Conservation (phyloP, 345 rosid species). For the Citrus sinensis region DVS_A1.0 CM039165.1:38504001-38504500, state of each 20-base stretch:
- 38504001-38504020: constrained; percentile 88
- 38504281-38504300: constrained; percentile 31
- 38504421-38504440: constrained; percentile 43
- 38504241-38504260: constrained; percentile 48
- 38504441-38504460: constrained; percentile 56
- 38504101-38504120: constrained; percentile 35
- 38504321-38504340: constrained; percentile 23
- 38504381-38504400: constrained; percentile 40
- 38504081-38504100: constrained; percentile 35
- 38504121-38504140: constrained; percentile 37
- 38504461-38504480: constrained; percentile 41
- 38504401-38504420: constrained; percentile 33
- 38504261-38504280: constrained; percentile 43
- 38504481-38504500: constrained; percentile 35
- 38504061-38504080: constrained; percentile 38
- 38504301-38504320: constrained; percentile 42
- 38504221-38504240: constrained; percentile 37
- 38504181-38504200: constrained; percentile 49
- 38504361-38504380: constrained; percentile 28
- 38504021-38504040: constrained; percentile 89
- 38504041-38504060: constrained; percentile 65
- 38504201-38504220: constrained; percentile 55
- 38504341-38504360: constrained; percentile 43
- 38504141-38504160: constrained; percentile 63
- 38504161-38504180: constrained; percentile 46